Evolutionary conservation across 495 filamentous ascomycete genomes (phyloP).

Genomic region (Tuber aestivum): DNA sequence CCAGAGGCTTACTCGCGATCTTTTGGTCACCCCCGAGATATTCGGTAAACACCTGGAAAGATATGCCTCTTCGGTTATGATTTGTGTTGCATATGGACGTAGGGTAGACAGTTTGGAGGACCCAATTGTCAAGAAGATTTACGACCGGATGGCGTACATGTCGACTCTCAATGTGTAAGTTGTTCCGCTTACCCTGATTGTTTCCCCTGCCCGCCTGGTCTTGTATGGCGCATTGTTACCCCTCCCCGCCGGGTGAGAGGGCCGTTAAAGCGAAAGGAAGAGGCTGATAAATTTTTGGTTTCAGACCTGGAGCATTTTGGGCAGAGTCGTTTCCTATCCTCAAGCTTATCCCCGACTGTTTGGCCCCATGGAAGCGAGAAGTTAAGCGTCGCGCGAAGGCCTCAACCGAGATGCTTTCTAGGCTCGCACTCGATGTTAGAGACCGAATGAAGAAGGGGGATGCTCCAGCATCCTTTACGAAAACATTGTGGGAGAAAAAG

Average conservation of each 20-base stretch:
- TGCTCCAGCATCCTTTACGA: conserved; percentile 50
- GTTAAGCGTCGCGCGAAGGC: conserved; percentile 50
- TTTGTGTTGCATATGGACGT: conserved; percentile 58
- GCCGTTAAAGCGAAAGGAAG: conserved; percentile 9
- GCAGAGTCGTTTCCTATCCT: conserved; percentile 54
- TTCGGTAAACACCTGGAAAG: conserved; percentile 61
- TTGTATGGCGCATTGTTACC: background rate
- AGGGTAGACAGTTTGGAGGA: conserved; percentile 54
- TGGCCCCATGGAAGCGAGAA: conserved; percentile 57
- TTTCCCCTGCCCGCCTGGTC: conserved; percentile 1
- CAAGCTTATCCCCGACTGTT: conserved; percentile 51
- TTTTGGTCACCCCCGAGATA: conserved; percentile 47
- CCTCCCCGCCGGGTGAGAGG: conserved; percentile 1
- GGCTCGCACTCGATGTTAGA: conserved; percentile 51
- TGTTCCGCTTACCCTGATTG: background rate
- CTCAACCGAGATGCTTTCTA: conserved; percentile 51
- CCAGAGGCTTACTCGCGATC: conserved; percentile 50
- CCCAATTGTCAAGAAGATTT: conserved; percentile 50
- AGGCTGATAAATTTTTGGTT: conserved; percentile 10
- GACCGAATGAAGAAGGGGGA: conserved; percentile 45
- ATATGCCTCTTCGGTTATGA: conserved; percentile 60
- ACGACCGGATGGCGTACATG: conserved; percentile 55
- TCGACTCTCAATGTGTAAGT: conserved; percentile 54
- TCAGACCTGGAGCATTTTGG: conserved; percentile 52
- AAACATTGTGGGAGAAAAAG: conserved; percentile 49